A percentile compares a stretch with the other conserved stretches of the same genome.
Evolutionary conservation across 805 yeast species (phyloP).

Genomic region (Pichia deserticola): DNA sequence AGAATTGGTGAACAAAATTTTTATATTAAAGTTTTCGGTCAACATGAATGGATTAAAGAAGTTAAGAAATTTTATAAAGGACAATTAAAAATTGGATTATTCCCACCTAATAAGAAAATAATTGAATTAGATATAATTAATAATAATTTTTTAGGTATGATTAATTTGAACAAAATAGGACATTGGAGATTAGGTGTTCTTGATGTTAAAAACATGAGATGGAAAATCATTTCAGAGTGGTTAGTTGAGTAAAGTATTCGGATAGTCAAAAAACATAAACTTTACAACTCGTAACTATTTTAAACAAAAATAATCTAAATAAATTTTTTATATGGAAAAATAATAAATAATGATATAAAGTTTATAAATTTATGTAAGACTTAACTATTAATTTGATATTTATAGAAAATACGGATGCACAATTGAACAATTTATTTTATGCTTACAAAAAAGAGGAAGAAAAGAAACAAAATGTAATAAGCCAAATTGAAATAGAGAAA

Average conservation of each 20-base stretch:
- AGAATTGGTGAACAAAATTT: constrained; percentile 21
- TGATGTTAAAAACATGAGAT: constrained; percentile 67
- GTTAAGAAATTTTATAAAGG: constrained; percentile 25
- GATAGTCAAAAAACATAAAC: neutral
- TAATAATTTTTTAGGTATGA: constrained; percentile 45
- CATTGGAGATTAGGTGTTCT: constrained; percentile 77
- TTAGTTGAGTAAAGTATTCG: constrained; percentile 16
- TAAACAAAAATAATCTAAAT: too few species aligned
- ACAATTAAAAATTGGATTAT: constrained; percentile 50
- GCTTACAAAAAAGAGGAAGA: too few species aligned
- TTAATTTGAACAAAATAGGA: constrained; percentile 66
- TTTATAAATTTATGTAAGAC: too few species aligned
- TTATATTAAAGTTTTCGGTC: constrained; percentile 2
- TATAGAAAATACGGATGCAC: too few species aligned
- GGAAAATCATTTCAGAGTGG: constrained; percentile 95
- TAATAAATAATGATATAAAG: too few species aligned
- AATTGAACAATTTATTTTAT: too few species aligned
- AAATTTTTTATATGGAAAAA: too few species aligned
- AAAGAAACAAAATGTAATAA: too few species aligned
- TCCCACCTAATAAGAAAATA: constrained; percentile 80
- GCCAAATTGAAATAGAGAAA: too few species aligned
- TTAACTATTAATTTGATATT: too few species aligned
- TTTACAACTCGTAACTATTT: too few species aligned
- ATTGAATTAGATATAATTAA: constrained; percentile 49
- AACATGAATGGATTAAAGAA: neutral